Conservation (phyloP, 2,329 filamentous ascomycete genomes). For the Arthroderma uncinatum region DNA sequence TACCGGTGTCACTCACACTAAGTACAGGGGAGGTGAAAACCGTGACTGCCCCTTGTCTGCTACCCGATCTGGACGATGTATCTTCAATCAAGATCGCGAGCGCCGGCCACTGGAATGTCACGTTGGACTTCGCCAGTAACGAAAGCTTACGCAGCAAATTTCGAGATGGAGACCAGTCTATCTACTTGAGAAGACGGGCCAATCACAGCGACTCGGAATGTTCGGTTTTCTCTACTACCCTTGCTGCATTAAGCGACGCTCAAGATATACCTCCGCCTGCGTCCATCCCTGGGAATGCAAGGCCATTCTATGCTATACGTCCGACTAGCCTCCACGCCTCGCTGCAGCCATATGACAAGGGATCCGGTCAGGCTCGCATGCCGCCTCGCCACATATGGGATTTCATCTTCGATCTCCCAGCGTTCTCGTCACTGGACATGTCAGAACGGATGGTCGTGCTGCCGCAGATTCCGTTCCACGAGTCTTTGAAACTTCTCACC, state of each 20-base stretch:
- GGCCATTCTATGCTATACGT: conserved; percentile 16
- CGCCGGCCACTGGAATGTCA: conserved; percentile 68
- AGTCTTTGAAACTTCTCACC: conserved; percentile 17
- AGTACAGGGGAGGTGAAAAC: conserved; percentile 29
- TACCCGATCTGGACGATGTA: conserved; percentile 37
- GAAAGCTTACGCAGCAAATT: conserved; percentile 54
- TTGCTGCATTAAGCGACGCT: conserved; percentile 59
- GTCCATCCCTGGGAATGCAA: conserved; percentile 9
- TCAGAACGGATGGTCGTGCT: conserved; percentile 57
- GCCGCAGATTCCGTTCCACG: conserved; percentile 32
- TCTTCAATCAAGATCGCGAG: conserved; percentile 29
- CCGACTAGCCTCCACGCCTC: conserved; percentile 18
- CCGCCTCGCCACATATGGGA: conserved; percentile 46
- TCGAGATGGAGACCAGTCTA: conserved; percentile 51
- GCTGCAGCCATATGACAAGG: background rate
- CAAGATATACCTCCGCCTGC: conserved; percentile 33
- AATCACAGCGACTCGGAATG: conserved; percentile 46
- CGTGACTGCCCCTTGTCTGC: conserved; percentile 45
- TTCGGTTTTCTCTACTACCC: conserved; percentile 60
- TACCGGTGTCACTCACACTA: conserved; percentile 58
- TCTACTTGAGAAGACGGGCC: conserved; percentile 62
- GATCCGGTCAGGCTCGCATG: conserved; percentile 20
- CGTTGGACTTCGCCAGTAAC: conserved; percentile 59
- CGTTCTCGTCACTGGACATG: conserved; percentile 45
- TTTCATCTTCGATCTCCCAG: conserved; percentile 59